phyloP scores from a whole-genome alignment of 176 grass and related monocot genomes.

The Echinochloa phyllopogon region DNA sequence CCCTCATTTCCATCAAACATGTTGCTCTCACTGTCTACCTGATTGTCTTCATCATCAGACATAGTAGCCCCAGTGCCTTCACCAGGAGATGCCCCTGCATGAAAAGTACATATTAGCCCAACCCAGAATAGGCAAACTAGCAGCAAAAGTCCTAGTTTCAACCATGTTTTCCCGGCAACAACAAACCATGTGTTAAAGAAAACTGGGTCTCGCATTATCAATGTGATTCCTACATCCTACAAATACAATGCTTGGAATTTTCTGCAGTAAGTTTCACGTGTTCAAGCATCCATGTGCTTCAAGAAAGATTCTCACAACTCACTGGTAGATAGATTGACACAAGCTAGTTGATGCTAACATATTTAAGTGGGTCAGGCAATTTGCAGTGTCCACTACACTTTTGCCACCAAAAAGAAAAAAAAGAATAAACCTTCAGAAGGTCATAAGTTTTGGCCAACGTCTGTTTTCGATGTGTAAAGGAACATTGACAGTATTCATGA shows the following conservation, averaged over 20 bases:
- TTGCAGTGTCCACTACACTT: background rate
- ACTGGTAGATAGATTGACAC: background rate
- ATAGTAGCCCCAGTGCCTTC: conserved; percentile 97
- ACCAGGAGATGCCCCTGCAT: conserved; percentile 85
- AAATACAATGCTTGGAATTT: background rate
- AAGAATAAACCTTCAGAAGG: background rate
- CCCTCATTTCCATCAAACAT: conserved; percentile 78
- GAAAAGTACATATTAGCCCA: conserved; percentile 7
- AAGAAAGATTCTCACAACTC: conserved; percentile 11
- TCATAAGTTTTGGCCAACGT: background rate
- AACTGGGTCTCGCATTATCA: background rate
- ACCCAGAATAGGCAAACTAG: background rate
- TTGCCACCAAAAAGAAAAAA: background rate
- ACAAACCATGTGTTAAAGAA: background rate
- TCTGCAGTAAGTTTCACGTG: background rate
- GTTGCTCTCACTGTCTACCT: conserved; percentile 82
- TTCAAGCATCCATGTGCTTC: background rate
- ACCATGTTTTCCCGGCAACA: background rate
- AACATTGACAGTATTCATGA: background rate
- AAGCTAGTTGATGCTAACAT: conserved; percentile 16
- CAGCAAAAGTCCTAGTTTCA: background rate
- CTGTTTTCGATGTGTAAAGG: background rate
- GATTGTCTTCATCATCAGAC: conserved; percentile 98
- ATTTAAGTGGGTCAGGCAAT: background rate
- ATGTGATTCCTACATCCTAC: background rate